Evolutionary conservation across 805 yeast species (phyloP).

Genomic region (Metschnikowia henanensis): DNA sequence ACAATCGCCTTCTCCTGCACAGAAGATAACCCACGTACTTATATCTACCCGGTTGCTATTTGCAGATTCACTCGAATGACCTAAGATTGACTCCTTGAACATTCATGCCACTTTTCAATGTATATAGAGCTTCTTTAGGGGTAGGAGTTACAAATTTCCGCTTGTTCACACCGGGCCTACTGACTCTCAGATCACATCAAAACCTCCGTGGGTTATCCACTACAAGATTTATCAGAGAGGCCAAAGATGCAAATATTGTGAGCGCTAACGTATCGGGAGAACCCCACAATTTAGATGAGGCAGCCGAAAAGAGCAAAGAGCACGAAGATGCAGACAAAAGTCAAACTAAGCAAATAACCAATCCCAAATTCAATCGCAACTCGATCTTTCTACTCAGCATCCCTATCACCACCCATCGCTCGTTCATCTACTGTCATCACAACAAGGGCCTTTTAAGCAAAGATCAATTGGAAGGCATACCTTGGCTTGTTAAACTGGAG

Average conservation of each 20-base stretch:
- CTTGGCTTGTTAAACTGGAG: slow-evolving; percentile 43
- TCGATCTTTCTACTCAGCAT: slow-evolving; percentile 65
- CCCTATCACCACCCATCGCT: slow-evolving; percentile 64
- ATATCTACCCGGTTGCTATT: neutral
- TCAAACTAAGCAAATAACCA: no score
- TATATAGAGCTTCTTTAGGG: neutral
- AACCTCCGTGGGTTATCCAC: neutral
- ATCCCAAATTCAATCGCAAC: slow-evolving; percentile 28
- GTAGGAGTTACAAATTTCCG: neutral
- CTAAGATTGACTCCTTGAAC: neutral
- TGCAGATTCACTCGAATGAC: no score
- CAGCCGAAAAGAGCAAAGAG: slow-evolving; percentile 4
- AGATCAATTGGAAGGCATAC: slow-evolving; percentile 28
- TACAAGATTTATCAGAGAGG: slow-evolving; percentile 1
- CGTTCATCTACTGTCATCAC: slow-evolving; percentile 71
- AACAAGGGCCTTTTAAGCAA: slow-evolving; percentile 28
- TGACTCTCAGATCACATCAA: neutral
- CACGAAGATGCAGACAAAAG: neutral
- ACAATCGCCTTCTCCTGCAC: neutral
- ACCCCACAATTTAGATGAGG: neutral
- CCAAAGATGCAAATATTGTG: neutral
- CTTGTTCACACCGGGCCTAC: neutral
- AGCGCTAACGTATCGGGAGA: neutral
- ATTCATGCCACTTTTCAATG: neutral
- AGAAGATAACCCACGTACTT: neutral